Conservation (phyloP, 352 stramenopile species). For the Pythium sp. region DNA sequence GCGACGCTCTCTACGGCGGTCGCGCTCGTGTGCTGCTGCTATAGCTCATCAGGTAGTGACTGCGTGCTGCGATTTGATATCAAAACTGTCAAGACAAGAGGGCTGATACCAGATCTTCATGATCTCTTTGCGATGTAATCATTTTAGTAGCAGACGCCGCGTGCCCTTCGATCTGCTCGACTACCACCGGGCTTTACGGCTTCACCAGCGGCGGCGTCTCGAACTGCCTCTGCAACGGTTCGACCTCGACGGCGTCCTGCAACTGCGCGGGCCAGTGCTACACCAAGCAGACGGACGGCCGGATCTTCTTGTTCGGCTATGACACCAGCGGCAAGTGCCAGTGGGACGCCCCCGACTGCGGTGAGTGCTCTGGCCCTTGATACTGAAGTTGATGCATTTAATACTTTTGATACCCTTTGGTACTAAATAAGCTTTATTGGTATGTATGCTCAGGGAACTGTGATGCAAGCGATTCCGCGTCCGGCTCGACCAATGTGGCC, state of each 20-base stretch:
- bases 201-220: conserved; percentile 33
- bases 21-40: conserved; percentile 6
- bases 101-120: neutral
- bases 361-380: conserved; percentile 2
- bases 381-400: neutral
- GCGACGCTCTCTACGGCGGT: neutral
- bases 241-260: conserved; percentile 18
- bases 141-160: conserved; percentile 16
- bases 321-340: conserved; percentile 1
- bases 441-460: conserved; percentile 6
- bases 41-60: conserved; percentile 3
- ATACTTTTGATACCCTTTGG: neutral
- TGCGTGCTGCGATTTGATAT: neutral
- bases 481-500: neutral
- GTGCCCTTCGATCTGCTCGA: conserved; percentile 39
- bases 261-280: conserved; percentile 44
- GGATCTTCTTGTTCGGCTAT: conserved; percentile 29
- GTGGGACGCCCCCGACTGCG: conserved; percentile 11
- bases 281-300: conserved; percentile 17
- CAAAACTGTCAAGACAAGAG: neutral
- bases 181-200: conserved; percentile 28
- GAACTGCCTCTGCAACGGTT: conserved; percentile 17
- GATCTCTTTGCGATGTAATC: no score
- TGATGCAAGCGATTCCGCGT: neutral
- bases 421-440: neutral